Conservation (phyloP, 2,329 filamentous ascomycete species). For the Fusarium albidum region DNA sequence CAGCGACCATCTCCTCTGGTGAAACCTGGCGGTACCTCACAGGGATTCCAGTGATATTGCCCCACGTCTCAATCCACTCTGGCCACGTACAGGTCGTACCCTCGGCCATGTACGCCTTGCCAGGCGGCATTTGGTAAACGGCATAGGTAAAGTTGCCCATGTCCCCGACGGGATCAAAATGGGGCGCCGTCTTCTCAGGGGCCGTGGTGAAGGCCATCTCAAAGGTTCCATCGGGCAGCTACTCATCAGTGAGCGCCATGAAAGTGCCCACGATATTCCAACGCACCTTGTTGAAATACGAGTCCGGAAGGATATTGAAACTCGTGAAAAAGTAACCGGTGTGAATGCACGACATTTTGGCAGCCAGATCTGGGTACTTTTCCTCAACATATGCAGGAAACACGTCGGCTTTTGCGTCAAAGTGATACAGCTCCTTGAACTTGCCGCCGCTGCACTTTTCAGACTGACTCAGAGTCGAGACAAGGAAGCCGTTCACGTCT, state of each 20-base stretch:
- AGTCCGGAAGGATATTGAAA: constrained; percentile 54
- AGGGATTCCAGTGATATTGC: constrained; percentile 44
- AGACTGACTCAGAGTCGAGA: constrained; percentile 60
- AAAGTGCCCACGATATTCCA: accelerated
- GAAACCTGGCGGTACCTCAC: constrained; percentile 51
- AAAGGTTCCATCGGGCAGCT: constrained; percentile 52
- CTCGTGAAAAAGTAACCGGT: constrained; percentile 59
- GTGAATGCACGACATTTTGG: constrained; percentile 61
- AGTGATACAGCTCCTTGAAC: constrained; percentile 60
- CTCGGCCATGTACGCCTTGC: constrained; percentile 58
- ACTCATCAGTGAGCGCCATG: not conserved
- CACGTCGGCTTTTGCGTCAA: constrained; percentile 61
- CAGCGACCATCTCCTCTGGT: constrained; percentile 50
- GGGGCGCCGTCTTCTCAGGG: constrained; percentile 50
- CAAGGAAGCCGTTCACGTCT: constrained; percentile 58
- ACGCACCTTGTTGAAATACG: constrained; percentile 56
- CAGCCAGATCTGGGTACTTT: constrained; percentile 52
- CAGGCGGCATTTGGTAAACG: constrained; percentile 58
- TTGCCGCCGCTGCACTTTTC: constrained; percentile 54
- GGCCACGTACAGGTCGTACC: constrained; percentile 56
- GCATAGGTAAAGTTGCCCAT: constrained; percentile 58
- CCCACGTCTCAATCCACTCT: constrained; percentile 55
- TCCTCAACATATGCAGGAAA: constrained; percentile 55
- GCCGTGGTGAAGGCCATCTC: constrained; percentile 57
- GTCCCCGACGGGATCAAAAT: constrained; percentile 56